Base-by-base conservation (phyloP, 805 yeast species). In the Saccharomycopsis schoenii region DNA sequence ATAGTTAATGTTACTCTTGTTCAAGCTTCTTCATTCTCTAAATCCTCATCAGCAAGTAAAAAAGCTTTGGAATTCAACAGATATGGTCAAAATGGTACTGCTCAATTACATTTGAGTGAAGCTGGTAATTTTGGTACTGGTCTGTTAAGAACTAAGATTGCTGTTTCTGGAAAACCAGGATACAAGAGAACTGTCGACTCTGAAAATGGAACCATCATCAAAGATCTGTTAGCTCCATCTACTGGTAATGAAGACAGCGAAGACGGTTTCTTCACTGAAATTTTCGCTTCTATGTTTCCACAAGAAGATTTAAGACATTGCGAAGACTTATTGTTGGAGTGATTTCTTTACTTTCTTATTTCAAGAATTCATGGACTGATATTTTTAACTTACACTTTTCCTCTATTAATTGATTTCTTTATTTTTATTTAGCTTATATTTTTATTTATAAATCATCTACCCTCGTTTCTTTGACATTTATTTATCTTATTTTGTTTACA, bases 41-140 rank as follows among this genome's bases (percentile, higher is more conserved):
- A 55, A 51, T 12, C 19, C 60, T 24, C 24, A 24, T 47, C 52
- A 21, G 34, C 14, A 12, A 25, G 5, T 6, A 21, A 21, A 47
- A 47, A 47, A 47, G 14, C 21, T 24, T 15, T 5, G 21, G 14
- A 47, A 47, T 25, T 47, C 21, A 47, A 60, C 24, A 47, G 11
- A 47, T 47, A 47, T 12, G 34, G 52, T 15, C 80, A 78, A 64
- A 74, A 76, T 61, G 81, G 81, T 25, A 72, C 77, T 1, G 75
- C 80, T 1, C 61, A 64, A n/a, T 76, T 69, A 61, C 68, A 70
- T 19, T 50, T 76, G 8, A 68, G 75, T 17, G 74, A 74, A 24
- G 58, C 65, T 9, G 80, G 80, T 11, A 76, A 77, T 64, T 70
- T 72, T 60, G 81, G 81, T 8, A 56, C 64, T 9, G 80, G 79